Percentiles rank a stretch among this genome's conserved stretches.
phyloP scores from a whole-genome alignment of 164 flowering plant species.

The Stephania japonica region DNA sequence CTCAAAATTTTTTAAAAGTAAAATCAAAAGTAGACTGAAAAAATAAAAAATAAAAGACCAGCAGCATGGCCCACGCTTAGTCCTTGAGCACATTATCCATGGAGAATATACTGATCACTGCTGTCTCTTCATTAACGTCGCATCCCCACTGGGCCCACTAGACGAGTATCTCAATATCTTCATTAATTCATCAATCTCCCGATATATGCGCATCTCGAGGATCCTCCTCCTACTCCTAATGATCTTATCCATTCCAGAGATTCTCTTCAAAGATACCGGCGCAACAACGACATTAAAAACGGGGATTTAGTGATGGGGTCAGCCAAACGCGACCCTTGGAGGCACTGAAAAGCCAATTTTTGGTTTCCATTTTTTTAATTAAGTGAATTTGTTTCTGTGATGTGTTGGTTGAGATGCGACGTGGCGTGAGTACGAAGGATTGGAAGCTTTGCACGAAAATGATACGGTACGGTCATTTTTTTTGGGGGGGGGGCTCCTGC shows the following conservation, averaged over 20 bases:
- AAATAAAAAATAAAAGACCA: too few relatives aligned
- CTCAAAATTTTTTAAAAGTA: too few relatives aligned
- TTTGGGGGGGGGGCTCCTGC: background rate
- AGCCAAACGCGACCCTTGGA: background rate
- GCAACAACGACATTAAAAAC: background rate
- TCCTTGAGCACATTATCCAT: background rate
- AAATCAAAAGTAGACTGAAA: too few relatives aligned
- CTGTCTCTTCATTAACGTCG: background rate
- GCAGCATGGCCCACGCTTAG: background rate
- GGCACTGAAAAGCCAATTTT: background rate
- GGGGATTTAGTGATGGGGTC: background rate
- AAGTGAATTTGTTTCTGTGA: background rate
- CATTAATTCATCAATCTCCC: background rate
- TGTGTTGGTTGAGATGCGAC: background rate
- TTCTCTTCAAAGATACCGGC: background rate
- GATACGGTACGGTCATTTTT: background rate
- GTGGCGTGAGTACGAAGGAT: background rate
- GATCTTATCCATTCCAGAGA: background rate
- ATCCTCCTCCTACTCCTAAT: too few relatives aligned
- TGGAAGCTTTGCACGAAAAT: background rate
- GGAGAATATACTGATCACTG: background rate
- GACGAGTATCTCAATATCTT: background rate
- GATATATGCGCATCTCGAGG: too few relatives aligned
- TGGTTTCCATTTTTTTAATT: background rate
- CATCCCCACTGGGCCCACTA: background rate